Percentiles rank a stretch among this genome's conserved stretches.
Evolutionary conservation across 257 asterid genomes (phyloP).

Genomic region (Coffea canephora): DNA sequence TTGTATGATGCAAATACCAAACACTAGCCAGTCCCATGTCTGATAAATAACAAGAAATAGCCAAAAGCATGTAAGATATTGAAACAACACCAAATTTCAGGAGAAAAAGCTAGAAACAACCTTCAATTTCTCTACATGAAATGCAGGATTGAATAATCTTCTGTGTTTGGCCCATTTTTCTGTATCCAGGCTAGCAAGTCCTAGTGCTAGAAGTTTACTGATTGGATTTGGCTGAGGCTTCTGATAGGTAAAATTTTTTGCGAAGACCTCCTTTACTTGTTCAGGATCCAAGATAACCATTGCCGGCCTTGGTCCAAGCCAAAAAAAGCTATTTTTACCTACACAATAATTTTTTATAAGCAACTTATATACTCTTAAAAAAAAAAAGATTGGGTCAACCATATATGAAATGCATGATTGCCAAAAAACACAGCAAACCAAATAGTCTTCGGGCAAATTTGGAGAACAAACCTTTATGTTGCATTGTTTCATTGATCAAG

Average conservation of each 20-base stretch:
- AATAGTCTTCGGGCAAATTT: no score
- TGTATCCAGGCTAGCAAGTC: constrained; percentile 34
- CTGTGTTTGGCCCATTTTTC: constrained; percentile 67
- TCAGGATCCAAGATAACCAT: constrained; percentile 36
- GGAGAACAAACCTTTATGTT: constrained; percentile 18
- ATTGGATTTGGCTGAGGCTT: constrained; percentile 32
- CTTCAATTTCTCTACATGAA: constrained; percentile 49
- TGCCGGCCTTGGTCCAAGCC: constrained; percentile 32
- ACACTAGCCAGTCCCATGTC: no score
- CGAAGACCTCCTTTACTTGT: constrained; percentile 41
- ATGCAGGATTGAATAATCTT: constrained; percentile 51
- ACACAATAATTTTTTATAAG: background rate
- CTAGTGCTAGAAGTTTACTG: constrained; percentile 28
- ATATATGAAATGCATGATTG: no score
- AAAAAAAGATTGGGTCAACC: no score
- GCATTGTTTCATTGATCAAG: constrained; percentile 11
- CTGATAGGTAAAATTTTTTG: constrained; percentile 37
- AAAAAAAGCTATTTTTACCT: constrained; percentile 26
- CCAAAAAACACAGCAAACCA: background rate
- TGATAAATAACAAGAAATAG: background rate
- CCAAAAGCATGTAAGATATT: background rate
- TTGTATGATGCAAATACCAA: no score
- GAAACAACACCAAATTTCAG: no score
- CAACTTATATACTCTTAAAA: no score
- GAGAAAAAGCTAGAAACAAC: constrained; percentile 7